Percentiles rank a stretch among this genome's conserved stretches.
These are phyloP conservation scores for Austroboletus festivus DNA, from an alignment of 768 basidiomycete genomes.

Conservation along the genomic window DNA sequence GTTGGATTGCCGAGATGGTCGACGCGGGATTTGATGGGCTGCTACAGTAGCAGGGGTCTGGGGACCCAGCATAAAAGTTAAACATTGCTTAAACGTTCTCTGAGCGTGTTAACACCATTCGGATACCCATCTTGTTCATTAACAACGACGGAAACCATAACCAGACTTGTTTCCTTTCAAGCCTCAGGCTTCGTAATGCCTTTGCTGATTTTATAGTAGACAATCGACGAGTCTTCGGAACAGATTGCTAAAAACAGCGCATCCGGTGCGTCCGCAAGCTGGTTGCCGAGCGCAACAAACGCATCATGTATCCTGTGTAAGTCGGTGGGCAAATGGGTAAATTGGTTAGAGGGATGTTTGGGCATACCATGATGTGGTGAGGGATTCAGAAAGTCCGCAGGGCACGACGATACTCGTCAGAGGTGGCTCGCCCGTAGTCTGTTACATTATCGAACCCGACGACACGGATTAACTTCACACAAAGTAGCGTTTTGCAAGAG, in stretches of 20 bases:
- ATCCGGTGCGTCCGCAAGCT: conserved; percentile 27
- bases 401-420: conserved; percentile 48
- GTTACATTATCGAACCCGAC: neutral
- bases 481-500: too few species aligned
- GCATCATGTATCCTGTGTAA: conserved; percentile 53
- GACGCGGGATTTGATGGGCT: conserved; percentile 42
- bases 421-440: conserved; percentile 42
- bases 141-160: neutral
- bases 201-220: conserved; percentile 78
- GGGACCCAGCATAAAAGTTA: conserved; percentile 1
- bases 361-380: conserved; percentile 60
- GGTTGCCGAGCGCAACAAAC: conserved; percentile 44
- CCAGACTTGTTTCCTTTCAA: conserved; percentile 22
- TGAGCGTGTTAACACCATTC: neutral
- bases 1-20: conserved; percentile 61
- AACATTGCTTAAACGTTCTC: too few species aligned
- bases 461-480: neutral
- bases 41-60: conserved; percentile 16
- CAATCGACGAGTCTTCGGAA: conserved; percentile 75
- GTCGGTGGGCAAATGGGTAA: neutral
- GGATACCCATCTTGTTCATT: neutral
- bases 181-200: conserved; percentile 75
- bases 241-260: conserved; percentile 69
- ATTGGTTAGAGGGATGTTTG: too few species aligned
- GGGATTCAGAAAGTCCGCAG: conserved; percentile 61